phyloP scores from a whole-genome alignment of 108 stramenopile species.

The Skeletonema costatum region DNA sequence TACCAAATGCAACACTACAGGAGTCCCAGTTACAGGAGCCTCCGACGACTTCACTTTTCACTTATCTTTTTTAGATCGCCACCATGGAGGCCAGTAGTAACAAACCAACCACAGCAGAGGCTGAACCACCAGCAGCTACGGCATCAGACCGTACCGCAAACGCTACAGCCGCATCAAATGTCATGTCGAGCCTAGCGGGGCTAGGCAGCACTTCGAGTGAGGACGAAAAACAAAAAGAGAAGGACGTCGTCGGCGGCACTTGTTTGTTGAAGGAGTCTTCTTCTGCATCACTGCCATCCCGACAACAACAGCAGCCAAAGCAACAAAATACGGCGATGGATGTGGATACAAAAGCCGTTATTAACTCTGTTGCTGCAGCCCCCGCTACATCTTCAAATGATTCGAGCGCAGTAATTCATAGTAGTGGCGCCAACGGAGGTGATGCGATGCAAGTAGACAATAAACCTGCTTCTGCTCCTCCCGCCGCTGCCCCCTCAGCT shows the following conservation, averaged over 20 bases:
- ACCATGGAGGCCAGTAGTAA: neutral
- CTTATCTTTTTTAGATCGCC: no score
- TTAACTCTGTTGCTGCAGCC: neutral
- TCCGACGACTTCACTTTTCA: no score
- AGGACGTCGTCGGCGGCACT: neutral
- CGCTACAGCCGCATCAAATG: neutral
- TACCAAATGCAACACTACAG: neutral
- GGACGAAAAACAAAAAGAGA: neutral
- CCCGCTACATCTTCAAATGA: neutral
- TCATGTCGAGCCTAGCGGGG: neutral
- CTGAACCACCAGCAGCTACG: neutral
- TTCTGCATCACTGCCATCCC: neutral
- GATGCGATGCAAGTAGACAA: neutral
- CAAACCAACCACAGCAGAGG: neutral
- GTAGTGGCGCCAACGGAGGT: neutral
- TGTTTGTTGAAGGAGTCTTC: neutral
- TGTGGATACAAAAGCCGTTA: neutral
- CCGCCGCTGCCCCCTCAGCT: no score
- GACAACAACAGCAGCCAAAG: no score
- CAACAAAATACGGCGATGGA: neutral
- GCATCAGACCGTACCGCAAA: neutral
- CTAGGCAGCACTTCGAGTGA: neutral
- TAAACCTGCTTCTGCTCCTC: no score
- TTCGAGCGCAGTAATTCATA: neutral
- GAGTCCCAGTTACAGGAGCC: neutral